Percentiles rank a stretch among this genome's conserved stretches.
Conservation (phyloP, 2,329 filamentous ascomycete genomes). For the Pseudogymnoascus sp. region DNA sequence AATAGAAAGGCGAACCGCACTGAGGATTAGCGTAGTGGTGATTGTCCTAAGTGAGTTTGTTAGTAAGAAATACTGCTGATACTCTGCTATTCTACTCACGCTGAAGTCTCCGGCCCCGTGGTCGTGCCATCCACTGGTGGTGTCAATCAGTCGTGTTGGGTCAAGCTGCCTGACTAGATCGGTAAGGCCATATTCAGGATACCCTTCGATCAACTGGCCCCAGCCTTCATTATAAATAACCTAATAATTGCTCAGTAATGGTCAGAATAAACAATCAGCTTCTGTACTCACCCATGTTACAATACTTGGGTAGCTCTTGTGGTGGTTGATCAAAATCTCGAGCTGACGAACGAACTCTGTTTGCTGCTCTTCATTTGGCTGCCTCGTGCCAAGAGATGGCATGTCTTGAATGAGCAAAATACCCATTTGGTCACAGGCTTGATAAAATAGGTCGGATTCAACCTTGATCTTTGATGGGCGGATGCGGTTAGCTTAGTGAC, state of each 20-base stretch:
- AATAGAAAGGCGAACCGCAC: conserved; percentile 63
- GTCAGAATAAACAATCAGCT: background rate
- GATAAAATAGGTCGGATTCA: conserved; percentile 59
- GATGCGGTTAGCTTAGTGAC: background rate
- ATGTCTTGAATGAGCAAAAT: conserved; percentile 61
- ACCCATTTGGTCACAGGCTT: conserved; percentile 57
- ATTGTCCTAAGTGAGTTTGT: conserved; percentile 42
- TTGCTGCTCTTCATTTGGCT: conserved; percentile 42
- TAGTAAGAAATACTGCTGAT: background rate
- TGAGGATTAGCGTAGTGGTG: conserved; percentile 66
- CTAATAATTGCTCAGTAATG: conserved; percentile 23
- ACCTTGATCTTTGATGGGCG: conserved; percentile 48
- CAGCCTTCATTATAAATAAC: conserved; percentile 67
- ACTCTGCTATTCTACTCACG: conserved; percentile 14
- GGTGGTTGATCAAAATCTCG: conserved; percentile 31
- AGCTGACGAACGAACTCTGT: conserved; percentile 58
- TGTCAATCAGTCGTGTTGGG: conserved; percentile 54
- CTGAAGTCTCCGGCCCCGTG: conserved; percentile 60
- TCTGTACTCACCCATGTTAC: conserved; percentile 46
- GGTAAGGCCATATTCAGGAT: conserved; percentile 50
- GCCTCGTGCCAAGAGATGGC: conserved; percentile 46
- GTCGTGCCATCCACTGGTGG: conserved; percentile 59
- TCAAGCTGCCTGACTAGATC: conserved; percentile 49
- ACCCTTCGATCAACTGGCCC: conserved; percentile 47
- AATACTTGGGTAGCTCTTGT: conserved; percentile 48